Evolutionary conservation across 176 grass and related monocot genomes (phyloP).

Genomic region (Eremochloa ophiuroides): DNA sequence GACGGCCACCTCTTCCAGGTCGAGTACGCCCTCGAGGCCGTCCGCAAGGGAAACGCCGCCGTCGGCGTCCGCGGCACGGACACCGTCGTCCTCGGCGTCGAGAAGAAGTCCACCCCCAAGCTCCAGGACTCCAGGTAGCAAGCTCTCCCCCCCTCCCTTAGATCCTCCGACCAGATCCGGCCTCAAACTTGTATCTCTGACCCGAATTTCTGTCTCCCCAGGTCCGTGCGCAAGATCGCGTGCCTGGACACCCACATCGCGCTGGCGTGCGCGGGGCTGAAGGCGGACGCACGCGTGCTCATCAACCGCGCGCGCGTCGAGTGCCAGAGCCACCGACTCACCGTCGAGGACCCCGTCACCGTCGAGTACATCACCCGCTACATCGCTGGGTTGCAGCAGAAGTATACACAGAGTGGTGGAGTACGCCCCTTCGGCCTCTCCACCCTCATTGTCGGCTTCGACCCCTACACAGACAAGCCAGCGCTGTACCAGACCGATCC

Average conservation of each 20-base stretch:
- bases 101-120: conserved; percentile 99
- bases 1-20: conserved; percentile 99
- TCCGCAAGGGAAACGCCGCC: conserved; percentile 98
- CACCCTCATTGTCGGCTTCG: conserved; percentile 89
- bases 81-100: conserved; percentile 95
- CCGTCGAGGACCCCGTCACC: conserved; percentile 85
- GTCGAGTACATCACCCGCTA: conserved; percentile 97
- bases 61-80: conserved; percentile 92
- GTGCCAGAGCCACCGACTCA: conserved; percentile 97
- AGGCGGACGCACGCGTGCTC: conserved; percentile 90
- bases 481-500: conserved; percentile 92
- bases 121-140: conserved; percentile 89
- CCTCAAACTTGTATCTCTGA: neutral
- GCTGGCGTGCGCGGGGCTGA: conserved; percentile 93
- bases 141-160: no score
- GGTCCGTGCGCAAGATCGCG: conserved; percentile 86
- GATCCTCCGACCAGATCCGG: neutral
- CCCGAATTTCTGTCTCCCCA: conserved; percentile 5
- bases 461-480: conserved; percentile 66
- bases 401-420: conserved; percentile 86
- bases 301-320: conserved; percentile 92
- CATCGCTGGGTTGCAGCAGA: conserved; percentile 98
- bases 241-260: conserved; percentile 85
- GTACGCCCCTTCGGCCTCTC: conserved; percentile 92
- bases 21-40: conserved; percentile 98